Evolutionary conservation across 345 rosid genomes (phyloP).

Genomic region (Eutrema heterophyllum): DNA sequence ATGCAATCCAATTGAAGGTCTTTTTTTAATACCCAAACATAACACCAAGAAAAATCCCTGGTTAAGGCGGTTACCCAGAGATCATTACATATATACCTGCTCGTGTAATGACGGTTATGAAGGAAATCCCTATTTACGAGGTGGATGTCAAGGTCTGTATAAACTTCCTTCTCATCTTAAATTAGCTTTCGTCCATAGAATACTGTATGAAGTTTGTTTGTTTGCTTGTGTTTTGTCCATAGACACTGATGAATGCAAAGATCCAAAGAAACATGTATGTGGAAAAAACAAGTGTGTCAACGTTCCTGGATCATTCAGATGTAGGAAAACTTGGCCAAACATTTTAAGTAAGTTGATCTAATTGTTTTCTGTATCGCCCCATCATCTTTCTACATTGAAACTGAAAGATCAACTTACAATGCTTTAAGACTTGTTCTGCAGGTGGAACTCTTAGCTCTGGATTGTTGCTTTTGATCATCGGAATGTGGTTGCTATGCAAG

Average conservation of each 20-base stretch:
- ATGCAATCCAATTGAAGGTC: no score
- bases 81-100: slow-evolving; percentile 4
- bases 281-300: slow-evolving; percentile 5
- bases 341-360: not conserved
- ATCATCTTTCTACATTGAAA: not conserved
- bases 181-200: not conserved
- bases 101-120: slow-evolving; percentile 21
- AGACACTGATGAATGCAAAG: slow-evolving; percentile 23
- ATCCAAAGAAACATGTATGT: not conserved
- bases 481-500: slow-evolving; percentile 5
- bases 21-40: no score
- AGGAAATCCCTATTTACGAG: slow-evolving; percentile 34
- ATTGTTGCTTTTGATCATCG: not conserved
- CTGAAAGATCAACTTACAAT: not conserved
- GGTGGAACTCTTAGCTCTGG: slow-evolving; percentile 6
- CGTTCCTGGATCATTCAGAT: not conserved
- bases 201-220: not conserved
- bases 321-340: slow-evolving; percentile 12
- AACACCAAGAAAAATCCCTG: no score
- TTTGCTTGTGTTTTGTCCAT: not conserved
- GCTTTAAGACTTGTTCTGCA: not conserved
- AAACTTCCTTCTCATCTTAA: not conserved
- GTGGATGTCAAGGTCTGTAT: slow-evolving; percentile 30
- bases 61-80: no score
- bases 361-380: not conserved